These are phyloP conservation scores for Plasmodium relictum DNA, from an alignment of 169 alveolate genomes.

Conservation along the genomic window DNA sequence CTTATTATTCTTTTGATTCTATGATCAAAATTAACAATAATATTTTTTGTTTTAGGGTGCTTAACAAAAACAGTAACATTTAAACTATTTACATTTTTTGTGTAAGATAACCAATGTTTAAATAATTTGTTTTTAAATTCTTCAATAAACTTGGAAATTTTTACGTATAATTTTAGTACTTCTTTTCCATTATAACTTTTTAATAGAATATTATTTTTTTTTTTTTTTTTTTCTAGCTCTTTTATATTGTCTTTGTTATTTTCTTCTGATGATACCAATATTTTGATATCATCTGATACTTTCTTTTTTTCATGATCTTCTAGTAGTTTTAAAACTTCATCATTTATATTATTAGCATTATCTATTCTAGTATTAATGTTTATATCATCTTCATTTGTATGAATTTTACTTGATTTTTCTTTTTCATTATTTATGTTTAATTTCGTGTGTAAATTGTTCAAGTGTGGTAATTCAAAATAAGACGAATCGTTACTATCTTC, in stretches of 20 bases:
- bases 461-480: conserved; percentile 39
- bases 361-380: background rate
- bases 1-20: conserved; percentile 71
- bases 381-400: background rate
- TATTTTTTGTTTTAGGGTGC: conserved; percentile 74
- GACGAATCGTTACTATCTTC: conserved; percentile 24
- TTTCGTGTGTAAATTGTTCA: conserved; percentile 12
- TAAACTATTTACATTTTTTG: conserved; percentile 66
- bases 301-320: conserved; percentile 61
- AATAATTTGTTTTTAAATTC: conserved; percentile 66
- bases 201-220: conserved; percentile 49
- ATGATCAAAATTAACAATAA: conserved; percentile 63
- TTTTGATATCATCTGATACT: background rate
- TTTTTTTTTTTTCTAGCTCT: background rate
- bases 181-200: conserved; percentile 63
- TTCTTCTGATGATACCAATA: background rate
- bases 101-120: conserved; percentile 63
- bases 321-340: conserved; percentile 42
- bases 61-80: conserved; percentile 75
- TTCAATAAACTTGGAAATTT: conserved; percentile 63
- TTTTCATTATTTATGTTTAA: background rate
- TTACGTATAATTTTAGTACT: conserved; percentile 70
- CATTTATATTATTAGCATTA: background rate
- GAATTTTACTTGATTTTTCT: background rate
- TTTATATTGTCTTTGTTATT: background rate